Evolutionary conservation across 2,329 filamentous ascomycete genomes (phyloP), one percentile per base, ranked within the genome.

Genomic region (Annulohypoxylon truncatum): DNA sequence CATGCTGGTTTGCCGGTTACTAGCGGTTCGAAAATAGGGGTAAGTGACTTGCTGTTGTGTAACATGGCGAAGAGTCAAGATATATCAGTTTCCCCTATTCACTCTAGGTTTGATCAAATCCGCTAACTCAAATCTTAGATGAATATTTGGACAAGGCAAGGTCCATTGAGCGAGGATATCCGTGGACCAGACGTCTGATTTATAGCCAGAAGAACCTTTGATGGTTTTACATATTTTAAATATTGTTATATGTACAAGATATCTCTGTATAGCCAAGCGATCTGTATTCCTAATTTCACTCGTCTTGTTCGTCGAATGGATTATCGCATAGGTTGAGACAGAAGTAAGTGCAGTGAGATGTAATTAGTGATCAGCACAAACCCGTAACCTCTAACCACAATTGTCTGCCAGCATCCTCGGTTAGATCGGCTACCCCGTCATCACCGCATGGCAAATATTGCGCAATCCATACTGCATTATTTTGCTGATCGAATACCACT

Each of bases 131-230:
- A 18, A 4, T 38, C 10, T 3, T 15, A 69, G 67, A 83, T 85
- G 82, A 85, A 85, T 61, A 84, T 85, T 33, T 85, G 82, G 82
- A 85, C 83, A 35, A 76, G 82, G 40, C 78, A 84, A 72, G 79
- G 77, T 29, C 74, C 77, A 1, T 62, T 83, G 26, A 73, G 76
- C 15, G 74, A 76, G 22, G 76, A 77, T 2, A 72, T 79, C 18
- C 70, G 78, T 33, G 78, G 77, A 2, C 71, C 69, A 13, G 72
- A 77, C 46, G 63, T 71, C 13, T 74, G 61, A 57, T 48, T 7
- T n/a, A n/a, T 48, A 13, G n/a, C n/a, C n/a, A n/a, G n/a, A n/a
- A n/a, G n/a, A n/a, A n/a, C 3, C 10, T 26, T 8, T 2, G 12
- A 24, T 15, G 44, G 15, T 48, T 18, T 28, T 28, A 26, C 22